These are phyloP conservation scores for Sclerotinia glacialis DNA, from an alignment of 2,329 filamentous ascomycete genomes.

Conservation along the genomic window DNA sequence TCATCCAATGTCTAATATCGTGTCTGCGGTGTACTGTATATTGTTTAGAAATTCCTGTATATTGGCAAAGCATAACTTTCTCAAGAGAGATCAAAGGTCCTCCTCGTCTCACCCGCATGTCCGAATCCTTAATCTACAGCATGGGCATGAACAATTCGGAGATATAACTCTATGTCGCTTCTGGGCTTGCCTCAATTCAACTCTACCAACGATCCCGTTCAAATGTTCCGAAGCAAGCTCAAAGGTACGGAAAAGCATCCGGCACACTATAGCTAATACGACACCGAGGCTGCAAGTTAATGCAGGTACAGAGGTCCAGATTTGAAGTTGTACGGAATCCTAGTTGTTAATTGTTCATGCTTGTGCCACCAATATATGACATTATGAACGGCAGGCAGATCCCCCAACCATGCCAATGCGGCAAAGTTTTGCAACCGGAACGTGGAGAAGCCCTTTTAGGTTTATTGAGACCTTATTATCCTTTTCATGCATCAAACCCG, in stretches of 20 bases:
- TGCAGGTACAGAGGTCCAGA: slow-evolving; percentile 13
- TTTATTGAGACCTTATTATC: background rate
- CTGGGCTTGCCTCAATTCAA: slow-evolving; percentile 1
- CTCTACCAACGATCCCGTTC: background rate
- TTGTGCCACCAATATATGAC: background rate
- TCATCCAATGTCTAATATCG: background rate
- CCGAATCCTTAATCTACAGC: background rate
- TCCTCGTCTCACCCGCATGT: background rate
- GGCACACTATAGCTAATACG: background rate
- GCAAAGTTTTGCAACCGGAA: background rate
- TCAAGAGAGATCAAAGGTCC: background rate
- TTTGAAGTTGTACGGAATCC: background rate
- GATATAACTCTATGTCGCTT: background rate
- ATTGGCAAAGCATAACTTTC: background rate
- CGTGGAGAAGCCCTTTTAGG: background rate
- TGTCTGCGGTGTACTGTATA: slow-evolving; percentile 3
- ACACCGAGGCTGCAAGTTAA: background rate
- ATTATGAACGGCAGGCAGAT: background rate
- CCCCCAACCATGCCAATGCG: background rate
- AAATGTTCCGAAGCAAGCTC: background rate
- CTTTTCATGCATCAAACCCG: background rate
- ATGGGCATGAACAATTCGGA: background rate
- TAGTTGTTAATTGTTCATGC: background rate
- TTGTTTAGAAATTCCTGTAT: background rate
- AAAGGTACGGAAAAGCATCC: background rate